Base-by-base conservation (phyloP, 164 flowering plant species). In the Vitis labrusca region DNA sequence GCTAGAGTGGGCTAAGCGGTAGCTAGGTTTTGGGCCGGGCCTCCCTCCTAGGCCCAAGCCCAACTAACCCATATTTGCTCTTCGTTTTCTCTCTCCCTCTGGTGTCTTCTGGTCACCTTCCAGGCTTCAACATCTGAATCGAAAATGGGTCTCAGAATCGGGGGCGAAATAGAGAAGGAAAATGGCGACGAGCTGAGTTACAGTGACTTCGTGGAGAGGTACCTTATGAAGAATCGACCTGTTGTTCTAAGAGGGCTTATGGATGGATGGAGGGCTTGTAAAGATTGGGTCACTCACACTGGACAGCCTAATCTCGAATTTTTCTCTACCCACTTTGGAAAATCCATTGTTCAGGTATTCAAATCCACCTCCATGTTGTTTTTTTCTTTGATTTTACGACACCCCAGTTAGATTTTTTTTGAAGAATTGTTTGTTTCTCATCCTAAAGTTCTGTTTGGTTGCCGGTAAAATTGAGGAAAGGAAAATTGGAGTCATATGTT, bases 201-300 rank as follows among this genome's bases (percentile, higher is more conserved):
- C 77, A 65, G 60, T 19, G 89, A 90, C 16, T 95, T 95, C 60
- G 93, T 70, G 49, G 80, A 85, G 61, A 85, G 70, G 19, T 91
- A 80, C 78, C 66, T 93, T 23, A 66, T 66, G 70, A 85, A 82
- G 71, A 91, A 93, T 70, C 77, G 83, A 50, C 99, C 99, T 13
- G 94, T 91, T 47, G 82, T 93, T 64, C 59, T 95, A 3, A 91
- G 96, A 2, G 93, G 91, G 61, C 71, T 95, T 1, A 91, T 87
- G 93, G 90, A 86, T 67, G 89, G 78, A 70, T 95, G 99, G 98
- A 80, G 79, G 69, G 93, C 98, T 74, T 88, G 90, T 78, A 73
- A 58, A 50, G 97, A 93, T 69, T 95, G 99, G 99, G 97, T 87
- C 68, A 66, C 73, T 13, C 68, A 65, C 1, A 59, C 84, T 81